These are phyloP conservation scores for Komagataella mondaviorum DNA, from an alignment of 805 yeast genomes.

Conservation along the genomic window DNA sequence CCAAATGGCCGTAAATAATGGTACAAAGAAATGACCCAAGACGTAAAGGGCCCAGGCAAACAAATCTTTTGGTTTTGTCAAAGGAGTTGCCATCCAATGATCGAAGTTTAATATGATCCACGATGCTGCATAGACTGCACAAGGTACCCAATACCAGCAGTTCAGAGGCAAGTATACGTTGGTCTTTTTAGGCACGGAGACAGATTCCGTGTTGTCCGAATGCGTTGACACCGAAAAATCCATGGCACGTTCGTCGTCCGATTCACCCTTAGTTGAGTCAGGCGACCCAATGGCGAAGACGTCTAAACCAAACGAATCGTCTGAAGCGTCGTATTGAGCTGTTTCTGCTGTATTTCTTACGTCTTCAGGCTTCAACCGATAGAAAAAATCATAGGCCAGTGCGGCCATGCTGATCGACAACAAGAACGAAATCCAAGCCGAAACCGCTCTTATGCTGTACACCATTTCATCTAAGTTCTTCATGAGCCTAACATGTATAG, in stretches of 20 bases:
- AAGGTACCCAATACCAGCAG: slow-evolving; percentile 18
- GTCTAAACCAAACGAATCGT: neutral
- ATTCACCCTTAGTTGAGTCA: neutral
- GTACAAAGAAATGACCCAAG: slow-evolving; percentile 44
- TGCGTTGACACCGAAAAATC: slow-evolving; percentile 2
- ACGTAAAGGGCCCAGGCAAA: slow-evolving; percentile 53
- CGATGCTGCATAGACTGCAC: slow-evolving; percentile 24
- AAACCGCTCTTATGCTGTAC: slow-evolving; percentile 13
- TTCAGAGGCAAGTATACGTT: slow-evolving; percentile 10
- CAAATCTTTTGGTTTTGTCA: slow-evolving; percentile 32
- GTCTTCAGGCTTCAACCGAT: slow-evolving; percentile 3
- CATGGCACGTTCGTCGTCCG: neutral
- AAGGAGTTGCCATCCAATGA: slow-evolving; percentile 23
- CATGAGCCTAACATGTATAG: slow-evolving; percentile 32
- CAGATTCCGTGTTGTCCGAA: slow-evolving; percentile 2
- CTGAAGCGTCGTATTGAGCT: neutral
- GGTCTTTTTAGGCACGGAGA: slow-evolving; percentile 1
- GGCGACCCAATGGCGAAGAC: slow-evolving; percentile 5
- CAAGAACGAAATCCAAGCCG: slow-evolving; percentile 11
- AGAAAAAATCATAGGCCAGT: slow-evolving; percentile 9
- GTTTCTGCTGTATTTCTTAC: neutral
- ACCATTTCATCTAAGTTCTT: slow-evolving; percentile 27
- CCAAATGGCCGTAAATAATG: slow-evolving; percentile 48
- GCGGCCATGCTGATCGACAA: slow-evolving; percentile 5
- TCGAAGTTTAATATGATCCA: slow-evolving; percentile 38